phyloP scores from a whole-genome alignment of 2,329 filamentous ascomycete species.

The Fusarium sororula region DNA sequence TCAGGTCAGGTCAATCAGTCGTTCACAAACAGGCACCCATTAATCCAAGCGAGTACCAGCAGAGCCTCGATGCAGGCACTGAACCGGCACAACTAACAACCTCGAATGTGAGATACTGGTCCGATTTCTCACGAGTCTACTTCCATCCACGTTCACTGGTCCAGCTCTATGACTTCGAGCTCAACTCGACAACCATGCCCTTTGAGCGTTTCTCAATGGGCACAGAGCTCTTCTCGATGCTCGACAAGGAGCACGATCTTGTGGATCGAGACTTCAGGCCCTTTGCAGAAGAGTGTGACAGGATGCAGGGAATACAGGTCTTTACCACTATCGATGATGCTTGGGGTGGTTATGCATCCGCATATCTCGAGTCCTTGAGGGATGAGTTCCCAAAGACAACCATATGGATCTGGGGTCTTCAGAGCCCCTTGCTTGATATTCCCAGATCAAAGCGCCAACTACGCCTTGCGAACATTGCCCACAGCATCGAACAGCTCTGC shows the following conservation, averaged over 20 bases:
- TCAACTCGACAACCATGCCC: constrained; percentile 81
- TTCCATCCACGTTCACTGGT: constrained; percentile 90
- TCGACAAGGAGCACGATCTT: constrained; percentile 85
- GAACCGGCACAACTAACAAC: constrained; percentile 72
- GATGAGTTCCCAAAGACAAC: constrained; percentile 92
- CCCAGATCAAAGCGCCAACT: constrained; percentile 62
- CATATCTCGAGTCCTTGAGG: constrained; percentile 78
- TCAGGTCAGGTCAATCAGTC: constrained; percentile 72
- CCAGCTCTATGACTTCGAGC: constrained; percentile 86
- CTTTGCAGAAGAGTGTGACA: constrained; percentile 93
- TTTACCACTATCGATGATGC: constrained; percentile 78
- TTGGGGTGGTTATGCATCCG: constrained; percentile 80
- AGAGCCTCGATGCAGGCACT: constrained; percentile 77
- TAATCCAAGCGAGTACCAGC: constrained; percentile 77
- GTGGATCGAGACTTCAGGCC: constrained; percentile 89
- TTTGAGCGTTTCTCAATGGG: constrained; percentile 92
- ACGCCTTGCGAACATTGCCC: constrained; percentile 77
- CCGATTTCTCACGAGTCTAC: constrained; percentile 92
- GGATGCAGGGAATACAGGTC: constrained; percentile 87
- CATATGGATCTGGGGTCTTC: constrained; percentile 87
- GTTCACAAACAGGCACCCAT: constrained; percentile 76
- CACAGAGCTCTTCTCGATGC: constrained; percentile 75
- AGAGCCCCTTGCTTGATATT: constrained; percentile 65
- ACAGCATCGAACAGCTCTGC: constrained; percentile 73
- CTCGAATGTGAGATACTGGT: constrained; percentile 90